Conservation (phyloP, 228 moss, liverwort and hornwort species). For the Sphagnum fallax region DNA sequence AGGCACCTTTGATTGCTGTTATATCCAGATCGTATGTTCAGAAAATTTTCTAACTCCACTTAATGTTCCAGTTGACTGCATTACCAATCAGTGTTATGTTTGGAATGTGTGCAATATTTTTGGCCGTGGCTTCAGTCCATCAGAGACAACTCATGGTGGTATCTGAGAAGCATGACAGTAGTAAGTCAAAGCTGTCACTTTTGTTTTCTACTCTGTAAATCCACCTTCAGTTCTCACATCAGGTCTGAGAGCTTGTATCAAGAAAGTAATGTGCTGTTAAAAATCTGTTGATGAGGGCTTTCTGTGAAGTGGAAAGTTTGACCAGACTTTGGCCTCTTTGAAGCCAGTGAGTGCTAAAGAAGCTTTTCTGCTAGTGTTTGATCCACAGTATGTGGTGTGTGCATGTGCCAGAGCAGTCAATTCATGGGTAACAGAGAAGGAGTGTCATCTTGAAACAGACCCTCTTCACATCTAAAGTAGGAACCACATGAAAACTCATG, state of each 20-base stretch:
- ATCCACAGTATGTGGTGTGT: not conserved
- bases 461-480: slow-evolving; percentile 38
- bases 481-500: not conserved
- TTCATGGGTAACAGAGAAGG: slow-evolving; percentile 41
- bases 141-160: slow-evolving; percentile 53
- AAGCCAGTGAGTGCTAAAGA: not conserved
- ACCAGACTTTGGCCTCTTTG: not conserved
- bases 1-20: too few relatives aligned
- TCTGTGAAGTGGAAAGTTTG: not conserved
- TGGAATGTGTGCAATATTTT: slow-evolving; percentile 66
- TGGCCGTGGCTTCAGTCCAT: slow-evolving; percentile 51
- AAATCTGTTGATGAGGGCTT: not conserved
- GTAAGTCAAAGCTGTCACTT: slow-evolving; percentile 5
- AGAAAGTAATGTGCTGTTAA: not conserved
- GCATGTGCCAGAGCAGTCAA: slow-evolving; percentile 29
- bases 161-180: slow-evolving; percentile 42
- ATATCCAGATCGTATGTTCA: not conserved
- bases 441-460: slow-evolving; percentile 49
- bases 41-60: not conserved
- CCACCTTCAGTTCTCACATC: not conserved
- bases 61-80: slow-evolving; percentile 39
- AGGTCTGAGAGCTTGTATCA: not conserved
- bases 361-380: not conserved
- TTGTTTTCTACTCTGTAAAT: not conserved
- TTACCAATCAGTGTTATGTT: slow-evolving; percentile 71